phyloP scores from a whole-genome alignment of 352 stramenopile species.

The Phytophthora boehmeriae region DNA sequence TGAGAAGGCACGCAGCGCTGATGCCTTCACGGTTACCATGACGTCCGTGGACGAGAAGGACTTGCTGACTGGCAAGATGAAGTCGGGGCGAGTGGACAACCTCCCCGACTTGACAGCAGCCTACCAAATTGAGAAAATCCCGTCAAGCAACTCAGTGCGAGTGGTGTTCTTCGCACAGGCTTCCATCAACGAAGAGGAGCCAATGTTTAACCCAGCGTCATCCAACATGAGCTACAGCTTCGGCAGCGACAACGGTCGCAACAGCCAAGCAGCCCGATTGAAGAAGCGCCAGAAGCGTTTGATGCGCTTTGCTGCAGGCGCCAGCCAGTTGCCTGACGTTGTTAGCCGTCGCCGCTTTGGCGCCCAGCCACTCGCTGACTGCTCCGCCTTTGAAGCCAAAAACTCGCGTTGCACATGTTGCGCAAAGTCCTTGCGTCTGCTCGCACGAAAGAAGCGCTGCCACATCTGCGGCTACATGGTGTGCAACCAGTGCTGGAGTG shows the following conservation, averaged over 20 bases:
- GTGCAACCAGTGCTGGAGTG: constrained; percentile 46
- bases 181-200: constrained; percentile 14
- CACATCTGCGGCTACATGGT: constrained; percentile 46
- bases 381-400: constrained; percentile 42
- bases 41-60: constrained; percentile 38
- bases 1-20: constrained; percentile 26
- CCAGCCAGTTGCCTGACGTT: constrained; percentile 44
- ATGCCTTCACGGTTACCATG: constrained; percentile 34
- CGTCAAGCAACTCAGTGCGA: constrained; percentile 37
- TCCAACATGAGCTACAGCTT: constrained; percentile 22
- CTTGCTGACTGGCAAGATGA: constrained; percentile 44
- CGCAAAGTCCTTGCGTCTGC: constrained; percentile 46
- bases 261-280: constrained; percentile 15
- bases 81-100: constrained; percentile 43
- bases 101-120: constrained; percentile 41
- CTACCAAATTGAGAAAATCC: constrained; percentile 43
- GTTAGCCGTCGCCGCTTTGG: constrained; percentile 64
- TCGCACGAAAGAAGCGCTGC: constrained; percentile 43
- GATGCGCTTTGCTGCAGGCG: constrained; percentile 44
- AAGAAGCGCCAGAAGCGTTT: constrained; percentile 44
- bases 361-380: constrained; percentile 57
- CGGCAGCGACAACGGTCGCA: constrained; percentile 15
- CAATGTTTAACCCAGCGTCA: constrained; percentile 30
- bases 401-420: constrained; percentile 69
- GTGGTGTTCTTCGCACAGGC: constrained; percentile 47